These are phyloP conservation scores for Penicillium soppii DNA, from an alignment of 495 filamentous ascomycete genomes.

Conservation along the genomic window DNA sequence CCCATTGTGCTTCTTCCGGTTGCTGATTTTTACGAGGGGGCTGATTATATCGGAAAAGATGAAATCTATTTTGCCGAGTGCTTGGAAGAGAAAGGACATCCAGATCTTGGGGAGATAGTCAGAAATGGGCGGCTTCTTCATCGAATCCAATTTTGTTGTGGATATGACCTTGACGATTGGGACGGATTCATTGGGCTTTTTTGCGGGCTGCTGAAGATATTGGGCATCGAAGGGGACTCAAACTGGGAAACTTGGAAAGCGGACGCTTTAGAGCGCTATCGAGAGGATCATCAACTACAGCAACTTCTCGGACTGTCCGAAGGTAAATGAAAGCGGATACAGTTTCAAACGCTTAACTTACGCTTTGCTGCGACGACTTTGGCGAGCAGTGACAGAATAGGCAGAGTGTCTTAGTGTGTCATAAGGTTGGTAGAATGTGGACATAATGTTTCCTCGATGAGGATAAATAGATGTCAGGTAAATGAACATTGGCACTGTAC, in stretches of 20 bases:
- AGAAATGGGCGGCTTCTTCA: constrained; percentile 34
- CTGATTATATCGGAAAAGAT: constrained; percentile 33
- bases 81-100: constrained; percentile 30
- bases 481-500: no score
- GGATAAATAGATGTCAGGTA: no score
- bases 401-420: no score
- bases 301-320: no score
- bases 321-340: no score
- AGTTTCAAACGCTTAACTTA: no score
- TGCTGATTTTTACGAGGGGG: constrained; percentile 38
- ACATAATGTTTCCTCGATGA: no score
- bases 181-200: constrained; percentile 40
- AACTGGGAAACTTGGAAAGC: constrained; percentile 36
- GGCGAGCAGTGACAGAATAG: no score
- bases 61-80: constrained; percentile 31
- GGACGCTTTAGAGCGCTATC: constrained; percentile 19
- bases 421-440: no score
- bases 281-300: no score
- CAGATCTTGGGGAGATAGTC: constrained; percentile 29
- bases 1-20: constrained; percentile 43
- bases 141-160: constrained; percentile 38
- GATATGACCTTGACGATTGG: constrained; percentile 21
- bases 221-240: constrained; percentile 26
- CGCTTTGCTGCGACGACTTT: no score
- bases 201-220: constrained; percentile 28